phyloP scores from a whole-genome alignment of 306 rosid genomes.

The Cicer chorassanicum region DNA sequence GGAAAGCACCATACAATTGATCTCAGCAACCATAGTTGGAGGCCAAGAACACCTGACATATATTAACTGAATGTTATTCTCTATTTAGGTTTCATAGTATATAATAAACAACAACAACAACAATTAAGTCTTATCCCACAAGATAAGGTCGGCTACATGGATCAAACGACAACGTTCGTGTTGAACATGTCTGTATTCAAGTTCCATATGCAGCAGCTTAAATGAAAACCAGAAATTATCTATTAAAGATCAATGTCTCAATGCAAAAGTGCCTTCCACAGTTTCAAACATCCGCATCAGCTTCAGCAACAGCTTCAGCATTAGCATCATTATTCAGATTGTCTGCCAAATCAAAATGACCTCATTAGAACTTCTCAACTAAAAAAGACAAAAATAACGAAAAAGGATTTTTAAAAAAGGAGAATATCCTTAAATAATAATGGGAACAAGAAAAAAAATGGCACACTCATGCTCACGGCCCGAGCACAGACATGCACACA shows the following conservation, averaged over 20 bases:
- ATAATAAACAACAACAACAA: not conserved
- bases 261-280: not conserved
- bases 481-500: not conserved
- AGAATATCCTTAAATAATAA: not conserved
- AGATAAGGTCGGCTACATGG: too few species aligned
- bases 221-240: not conserved
- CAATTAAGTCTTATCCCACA: too few species aligned
- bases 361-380: slow-evolving; percentile 18
- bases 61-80: not conserved
- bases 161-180: too few species aligned
- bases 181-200: not conserved
- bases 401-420: not conserved
- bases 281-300: slow-evolving; percentile 7
- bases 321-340: not conserved
- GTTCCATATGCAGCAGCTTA: not conserved
- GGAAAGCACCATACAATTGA: not conserved
- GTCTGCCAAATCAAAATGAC: not conserved
- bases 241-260: not conserved
- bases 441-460: not conserved
- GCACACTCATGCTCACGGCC: not conserved
- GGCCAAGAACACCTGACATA: not conserved
- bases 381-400: not conserved
- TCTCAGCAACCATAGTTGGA: slow-evolving; percentile 8
- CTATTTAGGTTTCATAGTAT: not conserved
- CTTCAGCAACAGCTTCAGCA: too few species aligned